phyloP scores from a whole-genome alignment of 495 filamentous ascomycete species.

The Pyrenopolyporus hunteri region DNA sequence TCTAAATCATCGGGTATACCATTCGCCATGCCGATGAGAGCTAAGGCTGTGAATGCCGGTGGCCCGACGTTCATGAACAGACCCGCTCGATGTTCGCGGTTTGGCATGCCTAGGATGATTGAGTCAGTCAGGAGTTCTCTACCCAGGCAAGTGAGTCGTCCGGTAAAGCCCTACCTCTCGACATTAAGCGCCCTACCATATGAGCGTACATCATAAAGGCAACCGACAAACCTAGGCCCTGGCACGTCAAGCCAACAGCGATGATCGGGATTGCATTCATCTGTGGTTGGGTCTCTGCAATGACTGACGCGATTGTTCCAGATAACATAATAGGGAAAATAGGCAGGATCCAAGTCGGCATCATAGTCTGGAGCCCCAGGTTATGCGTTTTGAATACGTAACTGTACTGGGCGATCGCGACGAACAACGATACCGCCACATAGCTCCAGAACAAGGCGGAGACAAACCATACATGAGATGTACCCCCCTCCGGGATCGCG shows the following conservation, averaged over 20 bases:
- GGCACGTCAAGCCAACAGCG: slow-evolving; percentile 55
- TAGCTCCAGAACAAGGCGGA: slow-evolving; percentile 59
- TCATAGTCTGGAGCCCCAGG: slow-evolving; percentile 47
- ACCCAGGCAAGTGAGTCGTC: too few species aligned
- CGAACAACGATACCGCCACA: slow-evolving; percentile 45
- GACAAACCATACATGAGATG: slow-evolving; percentile 46
- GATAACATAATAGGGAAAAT: slow-evolving; percentile 62
- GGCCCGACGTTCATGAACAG: slow-evolving; percentile 78
- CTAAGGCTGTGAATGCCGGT: slow-evolving; percentile 69
- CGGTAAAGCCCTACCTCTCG: slow-evolving; percentile 52
- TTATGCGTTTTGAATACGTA: slow-evolving; percentile 53
- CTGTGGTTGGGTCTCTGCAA: slow-evolving; percentile 52
- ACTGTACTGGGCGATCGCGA: slow-evolving; percentile 57
- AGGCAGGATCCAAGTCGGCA: slow-evolving; percentile 63
- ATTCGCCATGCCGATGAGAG: slow-evolving; percentile 67
- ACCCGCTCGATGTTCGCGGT: slow-evolving; percentile 57
- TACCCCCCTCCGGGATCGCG: slow-evolving; percentile 51
- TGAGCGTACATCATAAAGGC: slow-evolving; percentile 59
- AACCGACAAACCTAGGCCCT: slow-evolving; percentile 58
- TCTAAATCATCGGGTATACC: slow-evolving; percentile 46
- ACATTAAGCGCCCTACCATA: slow-evolving; percentile 66
- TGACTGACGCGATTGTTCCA: slow-evolving; percentile 55
- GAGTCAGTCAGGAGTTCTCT: too few species aligned
- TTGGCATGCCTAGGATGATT: slow-evolving; percentile 47
- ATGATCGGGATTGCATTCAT: slow-evolving; percentile 52